phyloP scores from a whole-genome alignment of 1,284 basidiomycete species.

The Cutaneotrichosporon daszewskae region DNA sequence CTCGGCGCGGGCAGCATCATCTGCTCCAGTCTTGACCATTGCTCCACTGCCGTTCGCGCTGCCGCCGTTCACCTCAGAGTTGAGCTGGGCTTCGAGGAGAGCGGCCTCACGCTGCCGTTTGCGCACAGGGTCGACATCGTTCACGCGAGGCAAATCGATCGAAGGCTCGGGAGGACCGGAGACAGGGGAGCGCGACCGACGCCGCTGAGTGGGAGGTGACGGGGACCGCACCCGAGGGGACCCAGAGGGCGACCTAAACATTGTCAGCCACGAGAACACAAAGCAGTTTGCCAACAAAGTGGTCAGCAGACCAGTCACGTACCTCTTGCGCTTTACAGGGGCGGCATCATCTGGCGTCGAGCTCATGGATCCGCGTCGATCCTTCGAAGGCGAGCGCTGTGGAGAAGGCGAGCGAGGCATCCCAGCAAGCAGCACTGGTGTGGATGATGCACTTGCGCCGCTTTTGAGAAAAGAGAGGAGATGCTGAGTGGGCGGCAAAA shows the following conservation, averaged over 20 bases:
- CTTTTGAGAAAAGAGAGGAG: not conserved
- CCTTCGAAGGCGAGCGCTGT: conserved; percentile 3
- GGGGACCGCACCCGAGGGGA: conserved; percentile 37
- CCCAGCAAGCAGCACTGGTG: not conserved
- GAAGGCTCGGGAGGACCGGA: conserved; percentile 6
- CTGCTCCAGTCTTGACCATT: conserved; percentile 24
- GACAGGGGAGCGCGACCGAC: conserved; percentile 35
- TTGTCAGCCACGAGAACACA: not conserved
- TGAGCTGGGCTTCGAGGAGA: conserved; percentile 66
- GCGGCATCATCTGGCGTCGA: conserved; percentile 23
- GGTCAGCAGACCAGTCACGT: conserved; percentile 10
- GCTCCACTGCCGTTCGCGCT: conserved; percentile 50
- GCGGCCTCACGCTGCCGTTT: conserved; percentile 68
- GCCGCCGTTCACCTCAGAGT: conserved; percentile 47
- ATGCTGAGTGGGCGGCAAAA: not conserved
- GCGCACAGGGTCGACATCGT: conserved; percentile 70
- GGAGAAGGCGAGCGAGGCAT: conserved; percentile 27
- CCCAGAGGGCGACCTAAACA: conserved; percentile 38
- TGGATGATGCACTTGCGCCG: conserved; percentile 7
- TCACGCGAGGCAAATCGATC: conserved; percentile 57
- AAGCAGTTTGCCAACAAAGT: not conserved
- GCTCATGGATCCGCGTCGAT: conserved; percentile 8
- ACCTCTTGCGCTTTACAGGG: conserved; percentile 43
- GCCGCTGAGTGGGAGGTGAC: conserved; percentile 43
- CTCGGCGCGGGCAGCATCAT: conserved; percentile 62